Conservation (phyloP, 768 basidiomycete genomes). For the Amanita molliuscula region DNA sequence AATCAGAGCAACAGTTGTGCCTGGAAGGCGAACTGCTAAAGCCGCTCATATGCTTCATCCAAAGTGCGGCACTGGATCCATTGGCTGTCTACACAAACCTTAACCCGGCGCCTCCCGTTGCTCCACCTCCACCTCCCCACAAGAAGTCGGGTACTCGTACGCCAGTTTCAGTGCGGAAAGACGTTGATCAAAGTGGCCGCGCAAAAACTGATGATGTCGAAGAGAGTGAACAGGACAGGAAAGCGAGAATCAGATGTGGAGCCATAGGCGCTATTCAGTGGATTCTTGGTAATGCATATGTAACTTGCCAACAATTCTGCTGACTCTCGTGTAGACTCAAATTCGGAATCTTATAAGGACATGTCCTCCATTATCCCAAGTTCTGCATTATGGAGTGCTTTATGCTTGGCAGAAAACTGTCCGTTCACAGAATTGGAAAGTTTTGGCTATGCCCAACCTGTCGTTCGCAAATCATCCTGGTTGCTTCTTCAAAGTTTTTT, state of each 20-base stretch:
- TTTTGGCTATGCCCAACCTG: conserved; percentile 60
- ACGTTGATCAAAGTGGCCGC: conserved; percentile 24
- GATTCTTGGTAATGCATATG: conserved; percentile 41
- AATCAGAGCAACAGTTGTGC: background rate
- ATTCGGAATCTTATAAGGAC: conserved; percentile 16
- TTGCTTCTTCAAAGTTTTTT: conserved; percentile 35
- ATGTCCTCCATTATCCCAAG: conserved; percentile 33
- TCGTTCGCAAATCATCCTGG: conserved; percentile 69
- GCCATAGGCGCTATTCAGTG: conserved; percentile 58
- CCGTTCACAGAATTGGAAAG: conserved; percentile 32
- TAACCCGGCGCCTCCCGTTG: conserved; percentile 49
- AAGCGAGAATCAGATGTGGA: conserved; percentile 57
- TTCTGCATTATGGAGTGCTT: conserved; percentile 48
- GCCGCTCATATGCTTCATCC: conserved; percentile 39
- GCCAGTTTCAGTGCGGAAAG: conserved; percentile 15
- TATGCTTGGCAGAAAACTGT: conserved; percentile 32
- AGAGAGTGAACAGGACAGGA: conserved; percentile 60
- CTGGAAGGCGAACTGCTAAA: background rate
- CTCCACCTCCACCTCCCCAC: conserved; percentile 18
- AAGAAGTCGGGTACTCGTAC: conserved; percentile 20
- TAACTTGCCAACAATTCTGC: background rate
- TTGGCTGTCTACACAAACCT: conserved; percentile 44
- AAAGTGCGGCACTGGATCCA: conserved; percentile 52
- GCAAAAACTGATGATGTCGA: conserved; percentile 50
- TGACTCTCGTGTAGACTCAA: conserved; percentile 10